These are phyloP conservation scores for Ogataea siamensis DNA, from an alignment of 805 yeast species.

Conservation along the genomic window DNA sequence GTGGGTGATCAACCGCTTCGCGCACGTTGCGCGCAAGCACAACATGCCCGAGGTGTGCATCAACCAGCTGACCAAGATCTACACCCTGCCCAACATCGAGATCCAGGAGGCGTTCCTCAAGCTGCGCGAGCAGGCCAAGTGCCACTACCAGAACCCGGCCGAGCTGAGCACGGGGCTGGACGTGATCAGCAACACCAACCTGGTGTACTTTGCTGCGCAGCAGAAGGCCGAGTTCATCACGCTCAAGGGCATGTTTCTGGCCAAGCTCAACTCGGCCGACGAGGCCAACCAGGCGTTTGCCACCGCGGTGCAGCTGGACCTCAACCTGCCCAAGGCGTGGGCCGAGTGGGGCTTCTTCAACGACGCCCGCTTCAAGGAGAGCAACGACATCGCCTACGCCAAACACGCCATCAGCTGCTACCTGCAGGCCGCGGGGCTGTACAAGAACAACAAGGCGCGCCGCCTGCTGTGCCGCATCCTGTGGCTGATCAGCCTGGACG, in stretches of 20 bases:
- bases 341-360: slow-evolving; percentile 99
- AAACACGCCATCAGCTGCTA: slow-evolving; percentile 94
- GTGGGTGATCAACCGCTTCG: slow-evolving; percentile 97
- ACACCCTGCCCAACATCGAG: slow-evolving; percentile 94
- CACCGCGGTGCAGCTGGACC: slow-evolving; percentile 93
- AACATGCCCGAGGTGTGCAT: slow-evolving; percentile 96
- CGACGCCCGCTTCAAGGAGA: slow-evolving; percentile 82
- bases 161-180: slow-evolving; percentile 94
- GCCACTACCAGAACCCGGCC: slow-evolving; percentile 88
- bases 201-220: slow-evolving; percentile 94
- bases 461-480: slow-evolving; percentile 82
- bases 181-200: slow-evolving; percentile 92
- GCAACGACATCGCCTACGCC: slow-evolving; percentile 76
- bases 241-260: slow-evolving; percentile 95
- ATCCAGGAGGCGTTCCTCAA: slow-evolving; percentile 97
- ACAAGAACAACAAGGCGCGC: slow-evolving; percentile 89
- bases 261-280: slow-evolving; percentile 83
- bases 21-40: slow-evolving; percentile 97
- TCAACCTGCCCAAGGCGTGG: slow-evolving; percentile 96
- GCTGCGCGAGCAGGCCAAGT: slow-evolving; percentile 94
- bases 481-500: slow-evolving; percentile 93
- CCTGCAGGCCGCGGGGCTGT: slow-evolving; percentile 95
- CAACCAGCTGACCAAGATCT: slow-evolving; percentile 86
- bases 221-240: slow-evolving; percentile 99
- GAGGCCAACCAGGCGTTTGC: slow-evolving; percentile 98